Evolutionary conservation across 2,329 filamentous ascomycete species (phyloP).

Genomic region (Huntiella savannae): DNA sequence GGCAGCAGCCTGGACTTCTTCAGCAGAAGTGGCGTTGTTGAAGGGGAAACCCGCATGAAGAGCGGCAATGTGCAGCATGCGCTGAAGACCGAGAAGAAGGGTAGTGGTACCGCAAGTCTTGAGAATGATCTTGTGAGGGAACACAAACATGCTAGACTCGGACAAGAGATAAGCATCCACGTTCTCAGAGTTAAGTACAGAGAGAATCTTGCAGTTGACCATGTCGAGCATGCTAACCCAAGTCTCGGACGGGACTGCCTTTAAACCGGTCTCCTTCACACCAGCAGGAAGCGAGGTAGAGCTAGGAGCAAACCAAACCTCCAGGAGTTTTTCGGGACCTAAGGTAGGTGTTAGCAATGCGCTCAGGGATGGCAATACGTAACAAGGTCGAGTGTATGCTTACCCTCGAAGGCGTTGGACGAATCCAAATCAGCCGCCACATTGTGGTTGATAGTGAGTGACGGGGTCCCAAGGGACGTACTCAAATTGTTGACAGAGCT

Average conservation of each 20-base stretch:
- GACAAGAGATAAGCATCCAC: slow-evolving; percentile 94
- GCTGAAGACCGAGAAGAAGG: slow-evolving; percentile 69
- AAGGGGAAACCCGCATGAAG: slow-evolving; percentile 76
- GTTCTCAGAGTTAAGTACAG: slow-evolving; percentile 78
- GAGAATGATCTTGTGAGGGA: slow-evolving; percentile 96
- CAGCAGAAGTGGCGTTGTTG: slow-evolving; percentile 44
- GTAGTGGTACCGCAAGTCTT: slow-evolving; percentile 98
- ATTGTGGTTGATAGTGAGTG: slow-evolving; percentile 92
- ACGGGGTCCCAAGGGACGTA: slow-evolving; percentile 63
- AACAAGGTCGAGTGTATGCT: slow-evolving; percentile 11
- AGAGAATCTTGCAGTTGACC: slow-evolving; percentile 96
- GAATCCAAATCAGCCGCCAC: slow-evolving; percentile 86
- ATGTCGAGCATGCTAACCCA: slow-evolving; percentile 97
- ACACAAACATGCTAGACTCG: slow-evolving; percentile 99
- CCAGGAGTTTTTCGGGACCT: slow-evolving; percentile 91
- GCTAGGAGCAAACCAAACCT: slow-evolving; percentile 91
- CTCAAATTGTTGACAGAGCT: slow-evolving; percentile 12
- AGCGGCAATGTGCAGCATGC: slow-evolving; percentile 82
- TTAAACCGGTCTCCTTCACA: slow-evolving; percentile 58
- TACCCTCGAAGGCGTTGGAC: slow-evolving; percentile 87
- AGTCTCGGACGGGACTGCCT: slow-evolving; percentile 61
- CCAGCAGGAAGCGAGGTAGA: slow-evolving; percentile 51
- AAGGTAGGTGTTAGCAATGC: slow-evolving; percentile 1
- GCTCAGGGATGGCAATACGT: not conserved
- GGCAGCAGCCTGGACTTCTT: slow-evolving; percentile 55